Base-by-base conservation (phyloP, 2,329 filamentous ascomycete species). In the Colletotrichum simmondsii region DNA sequence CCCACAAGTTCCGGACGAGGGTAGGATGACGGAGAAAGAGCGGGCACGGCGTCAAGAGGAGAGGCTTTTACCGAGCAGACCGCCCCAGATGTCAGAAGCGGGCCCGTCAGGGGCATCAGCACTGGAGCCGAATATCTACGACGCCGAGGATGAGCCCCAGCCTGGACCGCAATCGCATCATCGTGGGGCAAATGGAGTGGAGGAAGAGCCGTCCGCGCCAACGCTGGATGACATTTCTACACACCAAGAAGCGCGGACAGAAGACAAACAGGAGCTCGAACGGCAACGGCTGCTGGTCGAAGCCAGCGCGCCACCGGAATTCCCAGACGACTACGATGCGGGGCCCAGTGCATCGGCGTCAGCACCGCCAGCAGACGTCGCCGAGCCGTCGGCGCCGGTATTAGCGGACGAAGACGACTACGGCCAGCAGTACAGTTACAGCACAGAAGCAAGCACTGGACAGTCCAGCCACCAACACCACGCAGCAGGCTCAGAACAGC, bases 231-330 rank as follows among this genome's bases (percentile, higher is more conserved):
- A 87, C 8, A 64, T 90, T 5, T 77, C 78, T 58, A 78, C 69
- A 26, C 49, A 75, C 10, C 76, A 76, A 5, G 76, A 81, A 75
- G 74, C 79, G 26, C 74, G 83, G 3, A 85, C 82, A 16, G 94
- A 97, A 68, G 95, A 97, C 80, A 97, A 97, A 80, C 91, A 92
- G 76, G 94, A 97, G 79, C 84, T 95, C 7, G 93, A 95, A 79
- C 87, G 91, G 24, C 88, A 85, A 68, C 86, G 92, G 49, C 81
- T 94, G n/a, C 84, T 93, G 72, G 84, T 87, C 64, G 88, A 93
- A 77, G 90, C 89, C 8, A 93, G 92, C 79, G 89, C 90, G 10
- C 92, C 92, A 5, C 88, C 87, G 4, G 86, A 88, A 12, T 88
- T 90, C 57, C 88, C 88, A 0, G 85, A 87, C 5, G 89, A 91